Evolutionary conservation across 2,329 filamentous ascomycete genomes (phyloP), one percentile per base, ranked within the genome.

Genomic region (Xylaria digitata): DNA sequence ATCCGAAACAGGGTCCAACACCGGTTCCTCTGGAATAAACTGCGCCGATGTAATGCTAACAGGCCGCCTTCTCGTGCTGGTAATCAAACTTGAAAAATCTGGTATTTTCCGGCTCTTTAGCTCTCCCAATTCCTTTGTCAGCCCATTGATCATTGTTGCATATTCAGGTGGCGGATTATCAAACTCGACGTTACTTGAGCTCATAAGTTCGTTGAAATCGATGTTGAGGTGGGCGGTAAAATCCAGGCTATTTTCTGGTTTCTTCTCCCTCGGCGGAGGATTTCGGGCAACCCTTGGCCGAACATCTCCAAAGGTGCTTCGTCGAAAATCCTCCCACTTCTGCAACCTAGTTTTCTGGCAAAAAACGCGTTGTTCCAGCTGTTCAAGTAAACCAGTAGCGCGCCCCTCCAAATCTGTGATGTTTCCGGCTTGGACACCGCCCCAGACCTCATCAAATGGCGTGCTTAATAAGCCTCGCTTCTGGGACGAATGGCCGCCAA

Each of bases 391-490:
- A 0, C 89, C 87, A 6, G 76, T 74, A 0, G 77, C 78, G 8
- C 80, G 77, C 13, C 83, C 82, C 62, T 90, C 86, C 8, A 91
- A 77, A 71, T 91, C 84, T 17, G 82, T 77, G 60, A 89, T 77
- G 64, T 83, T 80, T 8, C 88, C 89, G 30, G 86, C 80, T 58
- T 90, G 87, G 2, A 93, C 86, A 50, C 87, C 84, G 6, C 84
- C 80, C 92, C 92, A 96, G 0, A 96, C 86, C 8, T 87, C 83
- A 34, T 92, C 86, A 69, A 94, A 96, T 0, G 87, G 82, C 42
- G 85, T 84, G 1, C 85, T 85, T 15, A 97, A 77, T n/a, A 96
- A 81, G 0, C 83, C 85, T 67, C 92, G 90, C 37, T 82, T 85
- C 30, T 82, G 82, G 1, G 83, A 79, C 7, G 81, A 82, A 21